Evolutionary conservation across 2,329 filamentous ascomycete species (phyloP), one percentile per base, ranked within the genome.

Genomic region (Epichloe gansuensis): DNA sequence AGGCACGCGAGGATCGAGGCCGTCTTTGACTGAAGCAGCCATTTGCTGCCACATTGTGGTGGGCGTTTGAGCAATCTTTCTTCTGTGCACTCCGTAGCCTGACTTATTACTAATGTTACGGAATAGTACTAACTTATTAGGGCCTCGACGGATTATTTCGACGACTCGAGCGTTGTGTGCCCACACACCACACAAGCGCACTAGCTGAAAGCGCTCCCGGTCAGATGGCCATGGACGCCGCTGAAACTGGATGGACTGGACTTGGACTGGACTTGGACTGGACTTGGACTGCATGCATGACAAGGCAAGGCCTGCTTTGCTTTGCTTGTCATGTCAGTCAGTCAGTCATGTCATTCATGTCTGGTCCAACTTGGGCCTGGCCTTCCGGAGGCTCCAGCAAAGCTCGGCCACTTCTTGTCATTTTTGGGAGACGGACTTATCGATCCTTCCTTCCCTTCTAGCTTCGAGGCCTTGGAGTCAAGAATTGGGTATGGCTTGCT

Each of bases 181-280:
- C 28, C 25, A 31, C 13, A 45, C 43, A 46, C 28, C 25, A 31
- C 13, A 45, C 43, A 46, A 28, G 17, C 31, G 44, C 50, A 46
- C 50, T 51, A 46, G 50, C 23, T 46, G 34, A 37, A 46, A 39
- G 35, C 50, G 23, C 21, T 49, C 17, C 46, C 39, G 41, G 48
- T 37, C 48, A 34, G 48, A 38, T 35, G 48, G 39, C 21, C 31
- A 6, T 31, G 23, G 43, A 46, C 43, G 31, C 17, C 12, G 46
- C 46, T 45, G 48, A 28, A 34, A 23, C 46, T 25, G 34, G 46
- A 4, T 15, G 23, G 31, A 17, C 9, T 23, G 41, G 41, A 5
- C 21, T 21, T 21, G 17, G 17, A 21, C 17, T 21, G 17, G 41
- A 5, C 21, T 21, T 21, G 17, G 17, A 21, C 17, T 21, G 17